Base-by-base conservation (phyloP, 345 rosid genomes). In the Populus deltoides region DNA sequence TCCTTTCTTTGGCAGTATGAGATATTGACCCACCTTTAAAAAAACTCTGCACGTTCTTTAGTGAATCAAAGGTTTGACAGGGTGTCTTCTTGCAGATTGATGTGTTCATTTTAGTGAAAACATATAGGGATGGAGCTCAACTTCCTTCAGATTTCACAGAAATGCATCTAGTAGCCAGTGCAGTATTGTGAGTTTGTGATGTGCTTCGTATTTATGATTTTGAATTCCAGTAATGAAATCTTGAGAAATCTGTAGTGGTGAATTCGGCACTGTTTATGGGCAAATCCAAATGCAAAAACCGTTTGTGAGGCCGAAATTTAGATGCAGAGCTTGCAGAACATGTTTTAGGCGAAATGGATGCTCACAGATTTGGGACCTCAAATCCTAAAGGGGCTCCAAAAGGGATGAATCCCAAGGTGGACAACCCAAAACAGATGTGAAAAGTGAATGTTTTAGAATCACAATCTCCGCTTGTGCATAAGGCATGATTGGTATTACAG, bases 51-150 rank as follows among this genome's bases (percentile, higher is more conserved):
- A 35, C 29, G 31, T 35, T 68, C 71, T 18, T 68, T 39, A 24
- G 71, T 33, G n/a, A 35, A 36, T 6, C 38, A 5, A 47, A 15
- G 38, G 15, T 76, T 15, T 15, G 70, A 76, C 73, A 76, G 41
- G 59, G 74, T 66, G 59, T 75, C 80, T 71, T 47, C 36, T 39
- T 8, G 72, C 78, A 81, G 77, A 76, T 83, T 63, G 55, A 75
- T 62, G 62, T 67, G 29, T 71, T 66, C 11, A 22, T 20, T 35
- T 41, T 61, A 25, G 20, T 55, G 62, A 73, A 67, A 29, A 33
- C 16, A 66, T 49, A 15, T 39, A 13, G 29, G 55, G 39, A 66
- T 78, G 65, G 33, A 55, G 24, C 31, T n/a, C 49, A n/a, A 24
- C 59, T 20, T 53, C 18, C 59, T 53, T 53, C 9, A 4, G 13